Base-by-base conservation (phyloP, 306 rosid genomes). In the Trifolium repens region DNA sequence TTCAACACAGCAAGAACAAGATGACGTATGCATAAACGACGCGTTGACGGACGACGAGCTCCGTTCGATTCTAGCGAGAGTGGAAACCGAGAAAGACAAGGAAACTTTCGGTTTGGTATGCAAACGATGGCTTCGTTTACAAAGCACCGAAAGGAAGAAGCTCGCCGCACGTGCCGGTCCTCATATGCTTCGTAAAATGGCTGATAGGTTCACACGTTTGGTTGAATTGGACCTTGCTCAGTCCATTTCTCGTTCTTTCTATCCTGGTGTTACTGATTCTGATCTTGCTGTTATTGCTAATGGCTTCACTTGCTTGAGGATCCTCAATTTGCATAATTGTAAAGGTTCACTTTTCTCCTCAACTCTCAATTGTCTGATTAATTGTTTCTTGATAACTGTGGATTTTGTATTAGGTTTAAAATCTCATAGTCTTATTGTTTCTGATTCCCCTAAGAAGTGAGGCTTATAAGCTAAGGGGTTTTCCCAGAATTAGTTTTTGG, bases 111-210 rank as follows among this genome's bases (percentile, higher is more conserved):
- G 99, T 0, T 61, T 94, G 76, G 97, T 90, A 0, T 92, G 99
- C 76, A 94, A 90, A 76, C 81, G 94, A 76, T 94, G 99, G 99
- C 90, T 92, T 15, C 90, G 74, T 11, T 77, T 94, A 79, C 97
- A 92, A 91, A 94, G 99, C 84, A 86, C 88, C 2, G 96, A 89
- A 77, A 85, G 97, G 96, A 92, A 81, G 96, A 92, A 75, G 83
- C 96, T 94, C 9, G 80, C 91, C 13, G 96, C 91, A 26, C 97
- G 99, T 35, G 99, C 99, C 2, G 99, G 96, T 1, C 89, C 91
- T 22, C 99, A 81, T 72, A 84, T 94, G 97, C 96, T 94, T 40
- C 91, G 84, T 3, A 88, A 69, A 80, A 85, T 94, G 90, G 97
- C 99, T 4, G 89, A 86, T 50, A 81, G 99, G 76, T 94, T 94